Percentiles rank a stretch among this genome's conserved stretches.
Conservation (phyloP, 768 basidiomycete species). For the Mycena rosella region DNA sequence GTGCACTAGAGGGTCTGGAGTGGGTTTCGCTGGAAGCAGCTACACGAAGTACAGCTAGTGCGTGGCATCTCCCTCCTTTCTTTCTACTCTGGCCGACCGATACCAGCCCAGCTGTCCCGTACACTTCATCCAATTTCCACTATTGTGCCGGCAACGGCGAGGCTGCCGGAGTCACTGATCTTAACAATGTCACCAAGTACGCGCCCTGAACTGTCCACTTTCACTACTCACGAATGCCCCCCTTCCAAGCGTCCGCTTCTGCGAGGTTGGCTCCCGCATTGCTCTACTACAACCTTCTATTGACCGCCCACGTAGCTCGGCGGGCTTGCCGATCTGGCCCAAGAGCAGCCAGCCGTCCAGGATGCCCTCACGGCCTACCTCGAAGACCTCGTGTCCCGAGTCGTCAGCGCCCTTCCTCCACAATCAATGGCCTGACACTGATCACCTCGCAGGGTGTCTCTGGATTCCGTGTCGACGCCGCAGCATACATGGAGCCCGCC, state of each 20-base stretch:
- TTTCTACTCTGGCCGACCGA: conserved; percentile 11
- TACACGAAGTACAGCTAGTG: conserved; percentile 32
- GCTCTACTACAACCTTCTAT: conserved; percentile 4
- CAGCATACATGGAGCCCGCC: conserved; percentile 14
- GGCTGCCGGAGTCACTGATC: conserved; percentile 21
- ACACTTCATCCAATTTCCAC: conserved; percentile 28
- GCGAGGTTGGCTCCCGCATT: conserved; percentile 13
- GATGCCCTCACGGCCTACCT: conserved; percentile 19
- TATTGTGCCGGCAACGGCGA: conserved; percentile 24
- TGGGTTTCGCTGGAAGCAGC: conserved; percentile 29
- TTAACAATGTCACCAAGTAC: conserved; percentile 25
- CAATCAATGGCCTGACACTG: conserved; percentile 10
- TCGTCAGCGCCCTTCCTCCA: conserved; percentile 23
- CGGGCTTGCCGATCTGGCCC: conserved; percentile 26
- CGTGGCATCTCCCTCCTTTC: conserved; percentile 6
- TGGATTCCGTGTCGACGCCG: conserved; percentile 29
- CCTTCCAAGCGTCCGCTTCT: conserved; percentile 23
- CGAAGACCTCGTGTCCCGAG: conserved; percentile 25
- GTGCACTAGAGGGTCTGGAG: conserved; percentile 19
- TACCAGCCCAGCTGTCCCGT: conserved; percentile 23
- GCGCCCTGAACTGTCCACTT: conserved; percentile 2
- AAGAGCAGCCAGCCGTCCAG: conserved; percentile 24
- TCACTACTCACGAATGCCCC: conserved; percentile 7
- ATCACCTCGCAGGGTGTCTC: conserved; percentile 18
- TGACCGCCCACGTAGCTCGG: conserved; percentile 21